These are phyloP conservation scores for Tulasnella sp. DNA, from an alignment of 768 basidiomycete species.

Conservation along the genomic window DNA sequence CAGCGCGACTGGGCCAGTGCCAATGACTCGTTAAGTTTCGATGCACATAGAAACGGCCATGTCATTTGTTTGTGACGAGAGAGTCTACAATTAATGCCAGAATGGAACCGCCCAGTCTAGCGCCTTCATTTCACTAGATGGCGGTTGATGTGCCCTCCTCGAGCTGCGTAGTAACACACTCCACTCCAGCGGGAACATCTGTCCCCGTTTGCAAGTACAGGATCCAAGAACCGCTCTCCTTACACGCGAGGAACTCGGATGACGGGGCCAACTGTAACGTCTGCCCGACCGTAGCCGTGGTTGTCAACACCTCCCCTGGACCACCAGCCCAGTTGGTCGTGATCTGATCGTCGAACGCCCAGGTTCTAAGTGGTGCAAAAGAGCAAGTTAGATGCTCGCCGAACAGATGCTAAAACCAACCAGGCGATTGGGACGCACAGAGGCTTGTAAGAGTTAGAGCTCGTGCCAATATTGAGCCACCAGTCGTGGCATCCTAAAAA, in stretches of 20 bases:
- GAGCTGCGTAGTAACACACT: not conserved
- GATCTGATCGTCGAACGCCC: not conserved
- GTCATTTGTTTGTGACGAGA: no score
- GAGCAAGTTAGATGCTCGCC: not conserved
- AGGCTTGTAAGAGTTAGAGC: not conserved
- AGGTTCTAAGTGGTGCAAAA: not conserved
- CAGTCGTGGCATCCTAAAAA: constrained; percentile 1
- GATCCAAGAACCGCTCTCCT: not conserved
- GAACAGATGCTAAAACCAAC: no score
- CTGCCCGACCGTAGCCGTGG: not conserved
- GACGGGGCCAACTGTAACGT: not conserved
- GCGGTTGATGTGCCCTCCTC: not conserved
- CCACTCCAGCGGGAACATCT: not conserved
- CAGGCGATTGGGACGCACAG: not conserved
- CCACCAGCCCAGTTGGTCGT: not conserved
- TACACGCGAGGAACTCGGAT: not conserved
- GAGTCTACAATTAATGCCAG: no score
- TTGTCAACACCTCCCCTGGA: not conserved
- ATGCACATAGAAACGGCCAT: no score
- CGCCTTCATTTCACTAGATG: no score
- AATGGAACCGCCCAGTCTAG: no score
- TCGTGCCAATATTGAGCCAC: constrained; percentile 2
- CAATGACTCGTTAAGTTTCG: no score
- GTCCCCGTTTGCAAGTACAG: constrained; percentile 1
- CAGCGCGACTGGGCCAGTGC: no score